Base-by-base conservation (phyloP, 2,329 filamentous ascomycete genomes). In the Aspergillus brunneoviolaceus region DNA sequence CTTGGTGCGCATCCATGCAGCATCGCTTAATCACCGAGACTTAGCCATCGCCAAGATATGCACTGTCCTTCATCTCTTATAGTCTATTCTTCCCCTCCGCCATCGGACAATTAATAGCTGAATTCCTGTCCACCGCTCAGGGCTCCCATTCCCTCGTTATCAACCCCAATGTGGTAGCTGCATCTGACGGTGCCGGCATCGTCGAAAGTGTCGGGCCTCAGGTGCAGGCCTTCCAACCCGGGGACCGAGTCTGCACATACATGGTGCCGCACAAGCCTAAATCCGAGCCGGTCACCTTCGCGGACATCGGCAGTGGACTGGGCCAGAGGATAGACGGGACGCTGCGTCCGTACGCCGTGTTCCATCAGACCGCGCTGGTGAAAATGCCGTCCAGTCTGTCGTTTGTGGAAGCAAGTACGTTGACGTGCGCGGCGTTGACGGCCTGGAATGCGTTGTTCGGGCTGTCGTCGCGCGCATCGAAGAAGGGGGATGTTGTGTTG, bases 381-480 rank as follows among this genome's bases (percentile, higher is more conserved):
- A 65, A 72, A 57, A 76, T 77, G 63, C 82, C 82, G 4, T 61
- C 66, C 19, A 80, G 79, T 65, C 71, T 84, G n/a, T 75, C 76
- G 65, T 80, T 76, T 60, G 51, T 77, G 5, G 77, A 83, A 65
- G 80, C 79, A 10, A 70, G 73, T 14, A 83, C 82, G 0, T 71
- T 85, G 25, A 74, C 76, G 21, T 84, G 82, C 64, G 77, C 77
- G 1, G 77, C 71, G 4, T 59, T 80, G 54, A 80, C 77, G 1
- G 81, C 82, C 0, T 84, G 82, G 82, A 84, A 85, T 66, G 80
- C 78, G 0, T 72, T 85, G 6, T 83, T 82, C 63, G 82, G 82
- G 11, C 66, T 84, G 4, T 70, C 77, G 64, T 72, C 73, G 49
- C 71, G 70, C 59, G 67, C 68, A 6, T 59, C 78, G 6, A 72